Evolutionary conservation across 2,329 filamentous ascomycete species (phyloP).

Genomic region (Trichoderma asperellum): DNA sequence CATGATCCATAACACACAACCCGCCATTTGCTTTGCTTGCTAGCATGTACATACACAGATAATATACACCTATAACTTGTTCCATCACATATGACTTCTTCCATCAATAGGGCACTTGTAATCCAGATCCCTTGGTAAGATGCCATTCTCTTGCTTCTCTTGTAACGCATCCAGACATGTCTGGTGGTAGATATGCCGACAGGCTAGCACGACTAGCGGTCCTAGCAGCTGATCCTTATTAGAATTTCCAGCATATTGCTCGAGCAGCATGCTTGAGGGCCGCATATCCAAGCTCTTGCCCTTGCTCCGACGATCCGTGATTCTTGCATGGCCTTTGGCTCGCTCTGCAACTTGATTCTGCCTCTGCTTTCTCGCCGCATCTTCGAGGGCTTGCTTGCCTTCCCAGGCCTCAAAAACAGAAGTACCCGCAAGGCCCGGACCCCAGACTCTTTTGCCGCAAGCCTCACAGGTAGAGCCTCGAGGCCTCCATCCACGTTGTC

Average conservation of each 20-base stretch:
- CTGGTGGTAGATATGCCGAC: slow-evolving; percentile 72
- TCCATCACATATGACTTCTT: slow-evolving; percentile 1
- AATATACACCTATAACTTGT: neutral
- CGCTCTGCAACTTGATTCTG: slow-evolving; percentile 45
- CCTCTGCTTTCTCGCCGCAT: slow-evolving; percentile 49
- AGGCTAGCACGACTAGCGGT: slow-evolving; percentile 69
- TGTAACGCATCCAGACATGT: slow-evolving; percentile 69
- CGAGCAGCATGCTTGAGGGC: slow-evolving; percentile 47
- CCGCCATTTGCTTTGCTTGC: slow-evolving; percentile 7
- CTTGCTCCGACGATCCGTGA: slow-evolving; percentile 45
- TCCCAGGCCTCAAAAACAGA: slow-evolving; percentile 85
- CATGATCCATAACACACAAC: neutral
- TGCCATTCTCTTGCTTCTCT: slow-evolving; percentile 55
- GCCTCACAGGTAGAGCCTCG: slow-evolving; percentile 84
- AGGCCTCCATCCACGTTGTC: slow-evolving; percentile 88
- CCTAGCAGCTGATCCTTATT: slow-evolving; percentile 58
- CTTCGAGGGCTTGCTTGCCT: slow-evolving; percentile 56
- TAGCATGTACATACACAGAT: neutral
- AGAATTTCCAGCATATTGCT: slow-evolving; percentile 36
- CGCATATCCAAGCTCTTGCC: slow-evolving; percentile 50
- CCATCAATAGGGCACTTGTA: slow-evolving; percentile 64
- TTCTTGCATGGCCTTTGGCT: slow-evolving; percentile 44
- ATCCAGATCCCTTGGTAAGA: slow-evolving; percentile 52
- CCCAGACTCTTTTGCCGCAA: slow-evolving; percentile 84
- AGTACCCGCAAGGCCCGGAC: slow-evolving; percentile 73